These are phyloP conservation scores for Calonectria crousiana DNA, from an alignment of 2,329 filamentous ascomycete genomes.

Conservation along the genomic window DNA sequence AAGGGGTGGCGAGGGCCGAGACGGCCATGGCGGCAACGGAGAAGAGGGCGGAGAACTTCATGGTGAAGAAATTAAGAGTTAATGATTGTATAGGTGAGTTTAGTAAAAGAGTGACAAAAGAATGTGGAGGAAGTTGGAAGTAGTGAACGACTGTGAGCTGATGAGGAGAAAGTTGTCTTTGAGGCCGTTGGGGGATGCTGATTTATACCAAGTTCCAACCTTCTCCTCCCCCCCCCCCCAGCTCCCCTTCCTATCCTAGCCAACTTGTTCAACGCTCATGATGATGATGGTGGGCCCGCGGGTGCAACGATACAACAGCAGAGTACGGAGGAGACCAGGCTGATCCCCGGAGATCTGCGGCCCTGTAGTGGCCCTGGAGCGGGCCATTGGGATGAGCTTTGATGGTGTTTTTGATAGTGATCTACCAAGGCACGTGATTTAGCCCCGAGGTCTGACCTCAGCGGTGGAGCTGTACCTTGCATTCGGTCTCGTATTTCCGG, in stretches of 20 bases:
- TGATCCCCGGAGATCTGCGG: constrained; percentile 4
- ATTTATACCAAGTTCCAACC: not conserved
- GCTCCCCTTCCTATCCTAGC: not conserved
- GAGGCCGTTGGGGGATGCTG: not conserved
- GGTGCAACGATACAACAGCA: not conserved
- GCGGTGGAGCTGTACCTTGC: not conserved
- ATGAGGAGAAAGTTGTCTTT: not conserved
- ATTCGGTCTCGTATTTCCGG: not conserved
- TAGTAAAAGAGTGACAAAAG: constrained; percentile 1
- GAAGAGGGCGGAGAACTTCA: not conserved
- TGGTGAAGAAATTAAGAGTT: not conserved
- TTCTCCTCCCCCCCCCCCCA: not conserved
- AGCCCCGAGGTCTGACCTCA: not conserved
- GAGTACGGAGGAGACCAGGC: not conserved
- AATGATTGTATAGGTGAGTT: constrained; percentile 2
- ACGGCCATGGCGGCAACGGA: not conserved
- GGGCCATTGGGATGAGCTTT: not conserved
- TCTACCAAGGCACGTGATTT: not conserved
- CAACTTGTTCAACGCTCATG: not conserved
- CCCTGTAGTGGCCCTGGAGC: not conserved
- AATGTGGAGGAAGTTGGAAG: not conserved
- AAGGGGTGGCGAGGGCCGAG: not conserved
- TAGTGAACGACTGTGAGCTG: not conserved
- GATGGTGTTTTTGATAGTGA: constrained; percentile 12
- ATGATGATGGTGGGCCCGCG: not conserved